Base-by-base conservation (phyloP, 768 basidiomycete genomes). In the Piloderma croceum region DNA sequence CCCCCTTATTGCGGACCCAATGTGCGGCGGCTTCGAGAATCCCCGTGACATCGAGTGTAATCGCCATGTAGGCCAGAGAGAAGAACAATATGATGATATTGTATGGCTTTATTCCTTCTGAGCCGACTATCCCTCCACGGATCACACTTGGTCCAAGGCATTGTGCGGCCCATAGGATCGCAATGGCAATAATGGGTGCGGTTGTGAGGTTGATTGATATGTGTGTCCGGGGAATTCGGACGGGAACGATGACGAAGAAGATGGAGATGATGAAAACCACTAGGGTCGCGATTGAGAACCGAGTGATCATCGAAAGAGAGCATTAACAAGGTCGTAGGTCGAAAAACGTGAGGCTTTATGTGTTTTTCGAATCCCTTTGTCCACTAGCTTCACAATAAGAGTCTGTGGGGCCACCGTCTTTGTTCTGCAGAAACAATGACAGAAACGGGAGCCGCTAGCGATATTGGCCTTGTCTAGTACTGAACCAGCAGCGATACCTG, bases 21-120 rank as follows among this genome's bases (percentile, higher is more conserved):
- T 89, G 91, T 0, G 93, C 92, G 2, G 91, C 79, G 11, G 85
- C 83, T 36, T 85, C 78, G 4, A 98, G 71, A 12, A 92, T 70
- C 5, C 94, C 94, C 0, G 91, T 91, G 6, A 83, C 74, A 53
- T 97, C 94, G 31, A 97, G 71, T 0, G 92, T 89, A 23, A 96
- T 83, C 4, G 91, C 82, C 70, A 96, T 83, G 62, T 97, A 97
- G 0, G 92, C 90, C 36, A 96, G 70, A 3, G 86, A 89, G 51
- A 90, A 80, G 64, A 98, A 97, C 1, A 98, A 66, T 19, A 90
- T 88, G 59, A 98, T 76, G 48, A 98, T 92, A 57, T 96, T 89
- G 54, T 92, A 88, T 0, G 93, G 93, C 49, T 85, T 77, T 19
- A 97, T 75, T 3, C 83, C 83, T 44, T 82, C 81, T 1, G 72